phyloP scores from a whole-genome alignment of 2,329 filamentous ascomycete species.

The Cordyceps fumosorosea region DNA sequence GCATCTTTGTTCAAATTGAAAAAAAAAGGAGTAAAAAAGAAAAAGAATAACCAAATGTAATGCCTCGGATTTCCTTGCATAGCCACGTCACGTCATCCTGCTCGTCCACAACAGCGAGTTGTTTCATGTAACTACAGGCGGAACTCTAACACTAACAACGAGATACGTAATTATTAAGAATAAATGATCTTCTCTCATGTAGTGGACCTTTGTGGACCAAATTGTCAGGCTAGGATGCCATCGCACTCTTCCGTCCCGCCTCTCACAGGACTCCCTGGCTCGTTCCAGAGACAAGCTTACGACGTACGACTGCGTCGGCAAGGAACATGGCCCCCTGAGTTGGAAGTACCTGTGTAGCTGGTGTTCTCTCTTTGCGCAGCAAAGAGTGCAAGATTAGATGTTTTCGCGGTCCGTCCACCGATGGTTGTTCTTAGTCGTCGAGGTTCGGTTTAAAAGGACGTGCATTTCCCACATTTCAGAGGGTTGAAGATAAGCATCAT shows the following conservation, averaged over 20 bases:
- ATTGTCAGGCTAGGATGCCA: background rate
- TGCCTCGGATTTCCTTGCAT: background rate
- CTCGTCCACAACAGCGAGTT: background rate
- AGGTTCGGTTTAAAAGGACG: slow-evolving; percentile 3
- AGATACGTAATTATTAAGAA: background rate
- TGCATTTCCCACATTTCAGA: slow-evolving; percentile 1
- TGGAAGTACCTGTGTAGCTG: background rate
- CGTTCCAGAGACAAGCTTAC: background rate
- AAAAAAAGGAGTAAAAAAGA: background rate
- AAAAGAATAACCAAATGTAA: background rate
- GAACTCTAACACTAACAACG: background rate
- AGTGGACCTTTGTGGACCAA: slow-evolving; percentile 6
- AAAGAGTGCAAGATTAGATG: background rate
- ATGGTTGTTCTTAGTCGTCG: background rate
- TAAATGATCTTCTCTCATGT: background rate
- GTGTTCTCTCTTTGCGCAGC: background rate
- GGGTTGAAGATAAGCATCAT: background rate
- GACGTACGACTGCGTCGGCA: background rate
- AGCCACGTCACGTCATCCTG: background rate
- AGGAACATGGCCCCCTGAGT: background rate
- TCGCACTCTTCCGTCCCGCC: background rate
- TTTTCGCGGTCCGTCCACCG: background rate
- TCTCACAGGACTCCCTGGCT: background rate
- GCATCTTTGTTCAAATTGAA: background rate
- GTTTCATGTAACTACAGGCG: background rate